A percentile compares a stretch with the other conserved stretches of the same genome.
Conservation (phyloP, 2,329 filamentous ascomycete species). For the Fusarium bactridioides region DNA sequence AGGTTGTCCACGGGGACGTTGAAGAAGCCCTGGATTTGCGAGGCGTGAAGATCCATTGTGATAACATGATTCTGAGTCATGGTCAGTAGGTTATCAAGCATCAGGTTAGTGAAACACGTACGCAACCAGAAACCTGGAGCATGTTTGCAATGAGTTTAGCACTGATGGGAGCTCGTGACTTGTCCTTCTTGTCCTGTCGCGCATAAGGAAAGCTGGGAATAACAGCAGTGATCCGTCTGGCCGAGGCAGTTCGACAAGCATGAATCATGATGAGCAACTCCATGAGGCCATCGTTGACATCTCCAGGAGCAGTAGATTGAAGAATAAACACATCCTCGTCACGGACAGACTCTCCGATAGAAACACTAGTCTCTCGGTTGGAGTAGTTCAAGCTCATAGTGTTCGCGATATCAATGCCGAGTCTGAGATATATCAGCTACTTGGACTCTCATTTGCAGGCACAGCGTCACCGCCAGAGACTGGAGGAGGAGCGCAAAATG, state of each 20-base stretch:
- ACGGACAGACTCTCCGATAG: slow-evolving; percentile 93
- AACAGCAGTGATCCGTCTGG: slow-evolving; percentile 91
- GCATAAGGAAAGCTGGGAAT: slow-evolving; percentile 97
- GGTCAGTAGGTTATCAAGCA: slow-evolving; percentile 7
- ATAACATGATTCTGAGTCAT: slow-evolving; percentile 66
- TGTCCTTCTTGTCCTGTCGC: slow-evolving; percentile 96
- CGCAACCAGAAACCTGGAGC: slow-evolving; percentile 90
- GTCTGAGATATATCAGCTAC: slow-evolving; percentile 55
- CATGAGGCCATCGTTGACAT: slow-evolving; percentile 98
- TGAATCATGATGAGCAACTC: slow-evolving; percentile 98
- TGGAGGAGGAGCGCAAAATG: neutral
- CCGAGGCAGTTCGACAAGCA: slow-evolving; percentile 75
- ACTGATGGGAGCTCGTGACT: slow-evolving; percentile 92
- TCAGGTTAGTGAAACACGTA: slow-evolving; percentile 36
- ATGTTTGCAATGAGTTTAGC: slow-evolving; percentile 97
- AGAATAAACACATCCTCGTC: slow-evolving; percentile 99
- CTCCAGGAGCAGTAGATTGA: slow-evolving; percentile 91
- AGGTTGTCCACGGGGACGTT: slow-evolving; percentile 80
- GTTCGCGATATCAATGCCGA: slow-evolving; percentile 80
- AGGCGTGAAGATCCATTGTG: slow-evolving; percentile 95
- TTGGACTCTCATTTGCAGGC: neutral
- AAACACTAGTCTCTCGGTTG: slow-evolving; percentile 88
- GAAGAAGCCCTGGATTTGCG: slow-evolving; percentile 96
- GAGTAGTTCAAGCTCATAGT: slow-evolving; percentile 85
- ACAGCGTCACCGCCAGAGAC: neutral